Base-by-base conservation (phyloP, 2,329 filamentous ascomycete species). In the Xylaria sp. region DNA sequence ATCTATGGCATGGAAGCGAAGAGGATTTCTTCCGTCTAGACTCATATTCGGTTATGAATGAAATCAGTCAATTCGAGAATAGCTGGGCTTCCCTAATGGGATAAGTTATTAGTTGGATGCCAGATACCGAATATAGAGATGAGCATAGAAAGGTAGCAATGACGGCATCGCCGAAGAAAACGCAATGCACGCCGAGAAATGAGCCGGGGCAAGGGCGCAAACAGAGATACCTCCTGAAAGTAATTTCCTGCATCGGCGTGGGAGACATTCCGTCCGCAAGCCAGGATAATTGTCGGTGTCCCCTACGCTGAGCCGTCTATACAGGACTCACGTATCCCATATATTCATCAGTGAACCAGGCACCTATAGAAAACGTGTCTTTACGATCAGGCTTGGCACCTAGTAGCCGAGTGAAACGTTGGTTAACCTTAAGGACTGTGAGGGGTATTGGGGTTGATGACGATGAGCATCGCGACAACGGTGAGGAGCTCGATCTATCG, bases 401-500 rank as follows among this genome's bases (percentile, higher is more conserved):
- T 59, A 45, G 19, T 58, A 64, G 31, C 64, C 64, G 64, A 66
- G 59, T 66, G 61, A 59, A 66, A 66, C 61, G 45, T 35, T 50
- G 19, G 37, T 43, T 21, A 59, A 11, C 53, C 28, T 52, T 58
- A 33, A 57, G 35, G 37, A 47, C 23, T 66, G 65, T 64, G 69
- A 69, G 68, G 69, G 67, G 63, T 67, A 65, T 60, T 66, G 47
- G 49, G 40, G 56, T 57, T 56, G 54, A 61, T 61, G 47, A 50
- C 45, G 58, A 60, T 64, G 57, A 54, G 45, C 50, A 60, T 64
- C 55, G 37, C 49, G 56, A 55, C 53, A 64, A 63, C 55, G 51
- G 67, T 64, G 54, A 66, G 56, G 57, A 57, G 55, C 28, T 65
- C 62, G 63, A 69, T 69, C 68, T 69, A 63, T 67, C 66, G 60